phyloP scores from a whole-genome alignment of 192 early-diverging fungal species.

The Podila epicladia region DNA sequence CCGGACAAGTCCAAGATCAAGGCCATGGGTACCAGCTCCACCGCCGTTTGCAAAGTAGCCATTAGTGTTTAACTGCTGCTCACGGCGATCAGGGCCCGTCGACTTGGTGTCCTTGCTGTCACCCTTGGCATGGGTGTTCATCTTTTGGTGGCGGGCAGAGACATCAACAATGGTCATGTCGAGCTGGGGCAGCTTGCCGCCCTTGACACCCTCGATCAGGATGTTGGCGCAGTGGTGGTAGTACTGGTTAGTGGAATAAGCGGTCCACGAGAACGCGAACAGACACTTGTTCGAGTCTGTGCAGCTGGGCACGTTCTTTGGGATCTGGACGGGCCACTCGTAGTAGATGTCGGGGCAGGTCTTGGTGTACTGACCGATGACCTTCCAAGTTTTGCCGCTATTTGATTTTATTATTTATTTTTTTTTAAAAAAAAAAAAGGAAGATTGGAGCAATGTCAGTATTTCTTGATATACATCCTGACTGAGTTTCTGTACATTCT shows the following conservation, averaged over 20 bases:
- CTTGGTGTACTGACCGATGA: conserved; percentile 34
- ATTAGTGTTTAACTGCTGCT: conserved; percentile 9
- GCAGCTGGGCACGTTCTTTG: conserved; percentile 35
- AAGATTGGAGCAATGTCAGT: too few relatives aligned
- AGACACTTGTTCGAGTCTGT: conserved; percentile 35
- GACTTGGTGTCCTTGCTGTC: not conserved
- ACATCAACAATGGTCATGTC: conserved; percentile 15
- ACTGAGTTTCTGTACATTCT: too few relatives aligned
- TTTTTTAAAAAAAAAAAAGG: too few relatives aligned
- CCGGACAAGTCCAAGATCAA: conserved; percentile 4
- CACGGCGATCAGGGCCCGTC: conserved; percentile 8
- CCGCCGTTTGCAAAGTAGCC: conserved; percentile 14
- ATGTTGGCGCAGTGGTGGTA: conserved; percentile 81
- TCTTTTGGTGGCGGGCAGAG: not conserved
- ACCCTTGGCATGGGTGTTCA: conserved; percentile 7
- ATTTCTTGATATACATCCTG: too few relatives aligned
- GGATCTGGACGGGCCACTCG: conserved; percentile 38
- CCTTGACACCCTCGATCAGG: conserved; percentile 54
- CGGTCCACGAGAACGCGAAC: conserved; percentile 71
- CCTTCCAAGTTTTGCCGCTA: conserved; percentile 58
- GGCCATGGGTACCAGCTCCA: not conserved
- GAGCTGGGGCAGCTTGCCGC: conserved; percentile 16
- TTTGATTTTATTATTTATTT: too few relatives aligned
- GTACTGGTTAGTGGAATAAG: conserved; percentile 71
- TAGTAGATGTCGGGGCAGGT: conserved; percentile 43